Percentiles rank a stretch among this genome's conserved stretches.
These are phyloP conservation scores for Aureobasidium sp. DNA, from an alignment of 2,329 filamentous ascomycete species.

Conservation along the genomic window DNA sequence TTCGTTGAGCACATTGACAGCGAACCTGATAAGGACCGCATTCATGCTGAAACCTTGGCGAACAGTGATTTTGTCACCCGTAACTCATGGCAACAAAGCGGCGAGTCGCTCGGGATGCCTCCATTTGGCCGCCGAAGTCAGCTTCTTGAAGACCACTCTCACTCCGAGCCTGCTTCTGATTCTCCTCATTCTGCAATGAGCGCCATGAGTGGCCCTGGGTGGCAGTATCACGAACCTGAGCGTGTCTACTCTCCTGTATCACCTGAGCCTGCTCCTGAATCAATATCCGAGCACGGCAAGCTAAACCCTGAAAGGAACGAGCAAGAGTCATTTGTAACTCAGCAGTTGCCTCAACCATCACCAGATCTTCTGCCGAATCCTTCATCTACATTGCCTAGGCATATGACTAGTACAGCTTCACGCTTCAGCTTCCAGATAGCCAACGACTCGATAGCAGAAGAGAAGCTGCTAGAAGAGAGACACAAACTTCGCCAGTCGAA, in stretches of 20 bases:
- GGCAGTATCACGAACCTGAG: conserved; percentile 6
- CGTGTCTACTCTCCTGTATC: conserved; percentile 14
- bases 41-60: conserved; percentile 42
- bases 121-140: conserved; percentile 31
- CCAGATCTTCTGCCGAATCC: not conserved
- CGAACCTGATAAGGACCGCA: conserved; percentile 35
- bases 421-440: conserved; percentile 79
- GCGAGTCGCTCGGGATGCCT: conserved; percentile 27
- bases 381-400: conserved; percentile 29
- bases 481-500: conserved; percentile 56
- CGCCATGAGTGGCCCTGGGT: conserved; percentile 6
- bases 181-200: conserved; percentile 19
- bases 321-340: not conserved
- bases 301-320: not conserved
- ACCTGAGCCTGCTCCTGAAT: conserved; percentile 6
- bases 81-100: conserved; percentile 32
- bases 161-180: conserved; percentile 20
- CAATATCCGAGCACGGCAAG: not conserved
- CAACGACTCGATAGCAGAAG: conserved; percentile 56
- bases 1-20: conserved; percentile 58
- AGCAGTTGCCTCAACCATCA: not conserved
- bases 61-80: conserved; percentile 43
- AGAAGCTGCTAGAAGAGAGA: conserved; percentile 65
- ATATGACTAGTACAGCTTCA: conserved; percentile 60
- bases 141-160: conserved; percentile 22